These are phyloP conservation scores for Pseudogymnoascus verrucosus DNA, from an alignment of 2,329 filamentous ascomycete genomes.

Conservation along the genomic window DNA sequence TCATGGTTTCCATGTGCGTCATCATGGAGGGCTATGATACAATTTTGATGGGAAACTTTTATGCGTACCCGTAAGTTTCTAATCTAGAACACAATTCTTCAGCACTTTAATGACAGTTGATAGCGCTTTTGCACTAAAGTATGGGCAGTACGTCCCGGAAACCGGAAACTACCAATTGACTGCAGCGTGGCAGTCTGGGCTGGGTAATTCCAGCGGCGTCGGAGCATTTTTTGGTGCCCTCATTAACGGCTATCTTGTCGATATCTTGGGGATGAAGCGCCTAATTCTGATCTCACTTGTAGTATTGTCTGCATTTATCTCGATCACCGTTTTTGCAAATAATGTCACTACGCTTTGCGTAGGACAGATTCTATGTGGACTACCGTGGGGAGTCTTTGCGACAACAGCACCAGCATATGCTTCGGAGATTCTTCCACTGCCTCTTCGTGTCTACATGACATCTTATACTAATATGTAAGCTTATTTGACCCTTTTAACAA, in stretches of 20 bases:
- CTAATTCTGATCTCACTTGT: conserved; percentile 37
- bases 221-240: conserved; percentile 26
- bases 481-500: too few species aligned
- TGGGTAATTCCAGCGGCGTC: conserved; percentile 22
- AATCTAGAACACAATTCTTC: too few species aligned
- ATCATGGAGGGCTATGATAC: conserved; percentile 23
- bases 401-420: conserved; percentile 37
- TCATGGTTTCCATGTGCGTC: conserved; percentile 21
- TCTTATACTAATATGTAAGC: conserved; percentile 34
- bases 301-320: conserved; percentile 37
- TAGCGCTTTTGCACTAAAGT: conserved; percentile 17
- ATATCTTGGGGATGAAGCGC: conserved; percentile 36
- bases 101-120: too few species aligned
- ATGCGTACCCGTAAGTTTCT: conserved; percentile 16
- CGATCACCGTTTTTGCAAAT: conserved; percentile 41
- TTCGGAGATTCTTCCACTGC: conserved; percentile 36
- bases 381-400: conserved; percentile 35
- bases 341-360: conserved; percentile 37
- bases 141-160: conserved; percentile 16
- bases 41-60: conserved; percentile 20
- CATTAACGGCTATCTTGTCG: conserved; percentile 36
- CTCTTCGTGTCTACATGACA: conserved; percentile 36
- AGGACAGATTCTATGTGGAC: conserved; percentile 31
- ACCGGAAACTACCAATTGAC: conserved; percentile 16
- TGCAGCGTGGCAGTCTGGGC: conserved; percentile 22